Percentiles rank a stretch among this genome's conserved stretches.
These are phyloP conservation scores for Beauveria scarabaeidicola DNA, from an alignment of 2,329 filamentous ascomycete species.

Conservation along the genomic window DNA sequence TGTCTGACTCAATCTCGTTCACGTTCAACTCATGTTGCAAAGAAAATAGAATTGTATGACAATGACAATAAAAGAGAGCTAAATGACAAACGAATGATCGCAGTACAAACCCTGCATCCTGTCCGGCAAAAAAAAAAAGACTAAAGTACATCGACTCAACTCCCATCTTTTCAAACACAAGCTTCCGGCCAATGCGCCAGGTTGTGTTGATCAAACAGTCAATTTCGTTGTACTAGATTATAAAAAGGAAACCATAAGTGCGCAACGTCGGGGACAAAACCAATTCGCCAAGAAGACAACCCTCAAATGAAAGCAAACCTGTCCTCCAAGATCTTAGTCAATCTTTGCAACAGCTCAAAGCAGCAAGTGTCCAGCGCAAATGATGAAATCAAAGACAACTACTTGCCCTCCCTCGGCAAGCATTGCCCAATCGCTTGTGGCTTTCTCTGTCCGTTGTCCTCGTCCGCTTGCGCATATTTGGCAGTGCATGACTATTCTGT, in stretches of 20 bases:
- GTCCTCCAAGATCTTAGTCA: constrained; percentile 12
- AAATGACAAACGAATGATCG: constrained; percentile 5
- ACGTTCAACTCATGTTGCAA: neutral
- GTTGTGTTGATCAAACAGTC: constrained; percentile 5
- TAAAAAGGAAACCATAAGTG: constrained; percentile 12
- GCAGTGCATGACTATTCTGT: constrained; percentile 12
- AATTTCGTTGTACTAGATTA: constrained; percentile 14
- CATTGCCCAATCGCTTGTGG: neutral
- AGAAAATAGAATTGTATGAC: neutral
- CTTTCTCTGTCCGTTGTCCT: neutral
- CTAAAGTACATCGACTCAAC: constrained; percentile 9
- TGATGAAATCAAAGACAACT: neutral
- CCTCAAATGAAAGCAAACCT: constrained; percentile 12
- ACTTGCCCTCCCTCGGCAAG: neutral
- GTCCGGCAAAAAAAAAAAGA: neutral
- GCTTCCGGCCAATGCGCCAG: neutral
- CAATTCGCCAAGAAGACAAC: constrained; percentile 12
- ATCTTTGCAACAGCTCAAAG: constrained; percentile 5
- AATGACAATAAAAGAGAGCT: constrained; percentile 4
- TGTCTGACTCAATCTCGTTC: neutral
- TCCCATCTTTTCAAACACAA: neutral
- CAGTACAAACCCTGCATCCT: constrained; percentile 7
- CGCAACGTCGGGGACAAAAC: constrained; percentile 11
- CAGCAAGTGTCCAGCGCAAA: constrained; percentile 1
- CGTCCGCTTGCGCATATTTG: constrained; percentile 8